Evolutionary conservation across 306 rosid genomes (phyloP).

Genomic region (Prunus campanulata): DNA sequence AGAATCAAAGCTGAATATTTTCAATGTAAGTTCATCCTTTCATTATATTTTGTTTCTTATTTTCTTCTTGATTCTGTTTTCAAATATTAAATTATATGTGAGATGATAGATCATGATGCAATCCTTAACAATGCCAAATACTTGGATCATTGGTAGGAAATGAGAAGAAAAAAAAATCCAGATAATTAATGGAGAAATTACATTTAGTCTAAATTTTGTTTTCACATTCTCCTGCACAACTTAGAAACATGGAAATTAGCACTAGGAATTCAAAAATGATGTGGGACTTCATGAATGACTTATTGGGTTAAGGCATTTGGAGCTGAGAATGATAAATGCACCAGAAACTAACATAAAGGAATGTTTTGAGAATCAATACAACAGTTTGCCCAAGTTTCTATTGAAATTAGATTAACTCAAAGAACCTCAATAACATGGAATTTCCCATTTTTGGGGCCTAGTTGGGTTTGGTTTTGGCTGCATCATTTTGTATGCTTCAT

Average conservation of each 20-base stretch:
- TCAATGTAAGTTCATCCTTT: constrained; percentile 6
- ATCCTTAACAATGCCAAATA: neutral
- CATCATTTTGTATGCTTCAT: too few relatives aligned
- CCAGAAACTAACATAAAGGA: neutral
- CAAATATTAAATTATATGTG: neutral
- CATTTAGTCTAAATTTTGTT: neutral
- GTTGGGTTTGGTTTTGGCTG: neutral
- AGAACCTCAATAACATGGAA: neutral
- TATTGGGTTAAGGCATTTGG: neutral
- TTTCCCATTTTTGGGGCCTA: too few relatives aligned
- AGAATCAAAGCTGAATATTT: neutral
- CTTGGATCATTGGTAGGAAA: neutral
- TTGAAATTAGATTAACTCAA: neutral
- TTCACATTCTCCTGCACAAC: neutral
- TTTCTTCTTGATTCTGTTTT: neutral
- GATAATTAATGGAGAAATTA: neutral
- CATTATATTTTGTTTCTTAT: neutral
- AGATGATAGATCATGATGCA: neutral
- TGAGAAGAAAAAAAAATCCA: too few relatives aligned
- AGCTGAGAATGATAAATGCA: neutral
- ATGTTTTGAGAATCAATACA: neutral
- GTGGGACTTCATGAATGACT: neutral
- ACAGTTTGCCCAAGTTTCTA: neutral
- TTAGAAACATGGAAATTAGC: neutral
- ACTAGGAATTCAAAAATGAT: neutral